Evolutionary conservation across 2,329 filamentous ascomycete genomes (phyloP).

Genomic region (Cryphonectria nitschkei): DNA sequence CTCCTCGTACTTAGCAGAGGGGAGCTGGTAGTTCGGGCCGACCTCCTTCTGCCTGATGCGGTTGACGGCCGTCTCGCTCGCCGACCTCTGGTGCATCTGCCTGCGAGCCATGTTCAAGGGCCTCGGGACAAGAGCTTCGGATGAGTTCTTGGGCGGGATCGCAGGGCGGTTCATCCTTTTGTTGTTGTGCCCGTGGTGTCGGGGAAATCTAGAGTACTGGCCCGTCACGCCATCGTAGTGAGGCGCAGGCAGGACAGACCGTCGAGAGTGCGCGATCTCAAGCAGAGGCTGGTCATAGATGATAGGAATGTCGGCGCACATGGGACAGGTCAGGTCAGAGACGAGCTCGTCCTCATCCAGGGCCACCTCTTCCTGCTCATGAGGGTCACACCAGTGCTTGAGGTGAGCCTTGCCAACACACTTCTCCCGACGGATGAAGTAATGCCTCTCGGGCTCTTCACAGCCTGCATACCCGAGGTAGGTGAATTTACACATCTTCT

Average conservation of each 20-base stretch:
- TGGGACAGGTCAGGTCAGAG: conserved; percentile 23
- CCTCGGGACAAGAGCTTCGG: conserved; percentile 15
- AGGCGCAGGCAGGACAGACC: conserved; percentile 27
- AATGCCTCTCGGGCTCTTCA: conserved; percentile 30
- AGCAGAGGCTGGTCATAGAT: conserved; percentile 29
- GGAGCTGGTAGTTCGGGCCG: conserved; percentile 22
- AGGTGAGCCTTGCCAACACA: conserved; percentile 27
- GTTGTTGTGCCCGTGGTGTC: conserved; percentile 16
- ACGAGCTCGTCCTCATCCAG: conserved; percentile 17
- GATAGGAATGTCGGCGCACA: conserved; percentile 27
- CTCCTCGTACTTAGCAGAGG: conserved; percentile 7
- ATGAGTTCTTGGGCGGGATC: conserved; percentile 14
- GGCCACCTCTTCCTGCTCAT: conserved; percentile 27
- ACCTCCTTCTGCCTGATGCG: conserved; percentile 10
- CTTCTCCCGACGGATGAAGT: conserved; percentile 30
- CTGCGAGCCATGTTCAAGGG: conserved; percentile 22
- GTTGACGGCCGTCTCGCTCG: conserved; percentile 22
- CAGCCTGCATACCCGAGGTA: conserved; percentile 29
- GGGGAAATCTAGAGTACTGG: conserved; percentile 23
- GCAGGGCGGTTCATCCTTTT: conserved; percentile 6
- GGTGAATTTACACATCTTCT: conserved; percentile 29
- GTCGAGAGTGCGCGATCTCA: conserved; percentile 29
- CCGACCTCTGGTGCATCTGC: conserved; percentile 22
- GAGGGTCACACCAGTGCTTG: conserved; percentile 28
- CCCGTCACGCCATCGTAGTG: conserved; percentile 27